phyloP scores from a whole-genome alignment of 306 rosid genomes.

The Trifolium repens region DNA sequence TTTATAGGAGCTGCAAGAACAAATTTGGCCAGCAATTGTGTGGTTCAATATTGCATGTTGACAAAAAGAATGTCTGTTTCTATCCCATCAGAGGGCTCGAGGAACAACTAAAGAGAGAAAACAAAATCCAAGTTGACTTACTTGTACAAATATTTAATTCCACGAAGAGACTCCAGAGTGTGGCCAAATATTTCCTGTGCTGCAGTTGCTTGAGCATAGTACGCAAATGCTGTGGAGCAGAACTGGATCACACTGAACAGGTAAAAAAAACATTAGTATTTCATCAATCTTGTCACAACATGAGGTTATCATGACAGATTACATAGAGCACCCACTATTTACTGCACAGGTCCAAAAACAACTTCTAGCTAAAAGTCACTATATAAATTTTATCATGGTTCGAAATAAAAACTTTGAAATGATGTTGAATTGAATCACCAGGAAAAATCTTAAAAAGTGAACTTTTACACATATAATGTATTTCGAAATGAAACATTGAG shows the following conservation, averaged over 20 bases:
- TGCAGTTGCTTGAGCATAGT: conserved; percentile 99
- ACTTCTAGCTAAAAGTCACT: background rate
- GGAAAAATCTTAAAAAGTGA: background rate
- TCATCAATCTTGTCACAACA: conserved; percentile 29
- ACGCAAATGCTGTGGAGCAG: conserved; percentile 99
- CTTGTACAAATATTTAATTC: conserved; percentile 94
- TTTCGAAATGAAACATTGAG: no score
- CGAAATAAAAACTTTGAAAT: background rate
- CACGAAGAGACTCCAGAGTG: conserved; percentile 94
- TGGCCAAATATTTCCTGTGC: conserved; percentile 99
- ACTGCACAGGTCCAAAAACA: no score
- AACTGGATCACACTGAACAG: conserved; percentile 93
- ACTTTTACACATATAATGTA: background rate
- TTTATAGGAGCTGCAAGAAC: background rate
- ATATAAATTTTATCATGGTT: background rate
- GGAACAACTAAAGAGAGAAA: background rate
- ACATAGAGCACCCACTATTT: no score
- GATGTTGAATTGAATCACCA: conserved; percentile 10
- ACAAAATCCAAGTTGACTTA: conserved; percentile 53
- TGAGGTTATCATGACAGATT: conserved; percentile 12
- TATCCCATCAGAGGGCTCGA: background rate
- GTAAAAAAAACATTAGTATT: conserved; percentile 34
- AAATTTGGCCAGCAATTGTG: background rate
- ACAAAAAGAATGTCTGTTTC: background rate
- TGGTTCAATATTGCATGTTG: conserved; percentile 25